Evolutionary conservation across 208 protist genomes (phyloP), one percentile per base, ranked within the genome.

Genomic region (Crithidia fasciculata): DNA sequence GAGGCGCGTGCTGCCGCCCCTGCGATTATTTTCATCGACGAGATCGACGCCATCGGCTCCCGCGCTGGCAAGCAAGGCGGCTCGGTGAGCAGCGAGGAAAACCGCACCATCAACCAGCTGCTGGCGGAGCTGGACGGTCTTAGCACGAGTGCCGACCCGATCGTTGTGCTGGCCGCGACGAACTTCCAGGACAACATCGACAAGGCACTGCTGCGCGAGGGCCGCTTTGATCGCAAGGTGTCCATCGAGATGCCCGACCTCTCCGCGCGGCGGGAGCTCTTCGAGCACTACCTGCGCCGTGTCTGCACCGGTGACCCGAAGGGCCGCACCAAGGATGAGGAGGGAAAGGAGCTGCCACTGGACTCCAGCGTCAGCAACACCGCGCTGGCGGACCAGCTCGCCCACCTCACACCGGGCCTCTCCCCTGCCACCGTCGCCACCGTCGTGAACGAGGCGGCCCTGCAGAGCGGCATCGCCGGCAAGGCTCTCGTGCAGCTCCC

Each of bases 21-120:
- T 12, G 92, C 94, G 54, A 99, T 99, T 74, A 88, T 99, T 62
- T 99, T 99, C 73, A 99, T 99, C 61, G 98, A 99, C 78, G 98
- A 99, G 83, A 98, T 99, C 70, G 98, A 99, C 80, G 98, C 98
- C 49, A 96, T 99, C 56, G 98, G 98, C 16, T 91, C 84, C 37
- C 82, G 81, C 9, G 74, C 86, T 28, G 84, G 88, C 15, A 89
- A 90, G 69, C 76, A 85, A 40, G 85, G 90, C 64, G 88, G 87
- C 50, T 94, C 92, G 18, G 90, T 95, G 19, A 94, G 93, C 74
- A 93, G 89, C 74, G 93, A 97, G 71, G 93, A 97, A 69, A 97
- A 97, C 73, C 91, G 91, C 57, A 99, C 97, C 12, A 97, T 99
- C 79, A 99, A 99, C 79, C 97, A 99, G 86, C 94, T 99, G 44